Base-by-base conservation (phyloP, 208 protist genomes). In the Trypanosoma conorhini region DNA sequence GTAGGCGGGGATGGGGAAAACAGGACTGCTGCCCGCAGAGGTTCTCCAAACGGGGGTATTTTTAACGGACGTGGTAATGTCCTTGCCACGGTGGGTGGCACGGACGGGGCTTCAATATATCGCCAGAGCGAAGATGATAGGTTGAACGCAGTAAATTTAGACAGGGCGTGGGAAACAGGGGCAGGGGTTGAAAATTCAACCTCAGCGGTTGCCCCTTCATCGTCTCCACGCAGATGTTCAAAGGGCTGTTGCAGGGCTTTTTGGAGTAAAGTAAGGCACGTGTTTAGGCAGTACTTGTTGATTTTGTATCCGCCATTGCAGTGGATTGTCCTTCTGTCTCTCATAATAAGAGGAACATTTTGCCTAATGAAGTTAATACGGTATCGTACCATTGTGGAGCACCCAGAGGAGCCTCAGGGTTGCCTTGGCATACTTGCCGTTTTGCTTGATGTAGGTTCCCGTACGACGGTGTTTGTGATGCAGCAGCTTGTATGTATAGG, bases 271-370 rank as follows among this genome's bases (percentile, higher is more conserved):
- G 3, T 61, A 26, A 58, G 17, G 35, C 9, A 26, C 24, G 30
- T 40, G 22, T 70, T 15, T 48, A 33, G 52, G 26, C 40, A 67
- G 7, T 61, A 82, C 62, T 78, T 83, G 8, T 19, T 85, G n/a
- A 65, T 88, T 56, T 77, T 89, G 62, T 87, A 86, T 65, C 63
- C 79, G 0, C 74, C 82, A 24, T 57, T 92, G 42, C 83, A 92
- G 73, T 86, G 83, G 81, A 13, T 89, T 1, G 61, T 89, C 15
- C 46, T 86, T 13, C 30, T 75, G 0, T 56, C 78, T 17, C 56
- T 89, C 21, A 48, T 73, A 17, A 21, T 86, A 22, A 80, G 77
- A 62, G 68, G 60, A n/a, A 33, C 88, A 13, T 51, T 81, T n/a
- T 76, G 71, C 44, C 68, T 79, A 22, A 56, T 92, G 19, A 67